Percentiles rank a stretch among this genome's conserved stretches.
Conservation (phyloP, 768 basidiomycete genomes). For the Rhizopogon vulgaris region DNA sequence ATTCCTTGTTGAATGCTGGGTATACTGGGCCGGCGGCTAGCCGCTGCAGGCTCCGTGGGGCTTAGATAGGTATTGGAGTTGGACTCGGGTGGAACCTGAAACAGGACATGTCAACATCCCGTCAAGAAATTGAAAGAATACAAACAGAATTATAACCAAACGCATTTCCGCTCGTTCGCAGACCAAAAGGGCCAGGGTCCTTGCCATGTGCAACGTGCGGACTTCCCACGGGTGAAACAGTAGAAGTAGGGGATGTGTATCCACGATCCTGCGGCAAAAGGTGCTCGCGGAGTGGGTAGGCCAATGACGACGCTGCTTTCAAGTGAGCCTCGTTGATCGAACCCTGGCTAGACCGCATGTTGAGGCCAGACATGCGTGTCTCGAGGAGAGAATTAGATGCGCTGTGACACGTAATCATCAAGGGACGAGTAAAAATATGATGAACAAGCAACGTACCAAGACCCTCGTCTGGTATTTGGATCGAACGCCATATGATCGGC, state of each 20-base stretch:
- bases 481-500: slow-evolving; percentile 25
- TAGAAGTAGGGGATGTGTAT: slow-evolving; percentile 41
- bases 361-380: slow-evolving; percentile 23
- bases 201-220: slow-evolving; percentile 23
- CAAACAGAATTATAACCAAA: slow-evolving; percentile 21
- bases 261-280: slow-evolving; percentile 22
- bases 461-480: slow-evolving; percentile 28
- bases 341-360: slow-evolving; percentile 28
- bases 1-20: slow-evolving; percentile 12
- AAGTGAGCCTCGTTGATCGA: slow-evolving; percentile 26
- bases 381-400: slow-evolving; percentile 25
- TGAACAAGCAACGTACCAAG: slow-evolving; percentile 16
- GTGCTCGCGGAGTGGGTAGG: slow-evolving; percentile 18
- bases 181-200: slow-evolving; percentile 13
- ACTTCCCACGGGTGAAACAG: slow-evolving; percentile 35
- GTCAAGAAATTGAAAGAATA: not conserved
- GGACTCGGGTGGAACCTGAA: slow-evolving; percentile 4
- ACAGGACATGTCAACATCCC: not conserved
- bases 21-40: slow-evolving; percentile 22
- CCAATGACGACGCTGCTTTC: slow-evolving; percentile 10
- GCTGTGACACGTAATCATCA: slow-evolving; percentile 13
- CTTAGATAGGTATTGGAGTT: slow-evolving; percentile 12
- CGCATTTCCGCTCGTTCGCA: slow-evolving; percentile 18
- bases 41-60: slow-evolving; percentile 13
- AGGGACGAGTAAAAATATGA: slow-evolving; percentile 6